Conservation (phyloP, 2,329 filamentous ascomycete genomes). For the Proliferodiscus dingleyae region DNA sequence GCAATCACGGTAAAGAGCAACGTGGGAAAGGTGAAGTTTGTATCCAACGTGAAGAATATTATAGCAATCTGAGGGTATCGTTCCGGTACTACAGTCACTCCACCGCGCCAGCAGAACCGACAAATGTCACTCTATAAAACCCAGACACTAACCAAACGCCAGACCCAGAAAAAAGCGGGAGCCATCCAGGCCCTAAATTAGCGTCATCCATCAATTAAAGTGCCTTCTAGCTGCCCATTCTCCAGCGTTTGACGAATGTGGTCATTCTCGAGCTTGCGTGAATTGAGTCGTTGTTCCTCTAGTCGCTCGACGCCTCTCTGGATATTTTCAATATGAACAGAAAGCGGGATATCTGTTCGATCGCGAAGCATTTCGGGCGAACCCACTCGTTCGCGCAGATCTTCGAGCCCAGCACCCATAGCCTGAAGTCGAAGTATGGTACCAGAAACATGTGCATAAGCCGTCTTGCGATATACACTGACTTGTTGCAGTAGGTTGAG, state of each 20-base stretch:
- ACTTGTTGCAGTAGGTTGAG: conserved; percentile 61
- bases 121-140: not conserved
- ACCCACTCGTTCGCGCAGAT: conserved; percentile 66
- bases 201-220: conserved; percentile 20
- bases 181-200: no score
- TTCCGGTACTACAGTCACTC: not conserved
- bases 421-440: conserved; percentile 69
- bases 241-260: conserved; percentile 48
- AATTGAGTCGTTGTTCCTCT: conserved; percentile 56
- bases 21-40: no score
- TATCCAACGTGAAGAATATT: no score
- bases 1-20: no score
- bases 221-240: conserved; percentile 38
- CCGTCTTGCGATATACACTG: conserved; percentile 58
- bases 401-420: conserved; percentile 66
- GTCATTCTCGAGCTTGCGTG: conserved; percentile 55
- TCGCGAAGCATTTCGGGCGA: conserved; percentile 57
- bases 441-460: conserved; percentile 62
- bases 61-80: no score
- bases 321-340: conserved; percentile 72
- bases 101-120: not conserved
- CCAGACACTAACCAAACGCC: not conserved
- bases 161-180: not conserved
- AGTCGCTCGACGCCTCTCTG: conserved; percentile 67
- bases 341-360: conserved; percentile 53